phyloP scores from a whole-genome alignment of 176 grass and related monocot genomes.

The Hyparrhenia diplandra region DNA sequence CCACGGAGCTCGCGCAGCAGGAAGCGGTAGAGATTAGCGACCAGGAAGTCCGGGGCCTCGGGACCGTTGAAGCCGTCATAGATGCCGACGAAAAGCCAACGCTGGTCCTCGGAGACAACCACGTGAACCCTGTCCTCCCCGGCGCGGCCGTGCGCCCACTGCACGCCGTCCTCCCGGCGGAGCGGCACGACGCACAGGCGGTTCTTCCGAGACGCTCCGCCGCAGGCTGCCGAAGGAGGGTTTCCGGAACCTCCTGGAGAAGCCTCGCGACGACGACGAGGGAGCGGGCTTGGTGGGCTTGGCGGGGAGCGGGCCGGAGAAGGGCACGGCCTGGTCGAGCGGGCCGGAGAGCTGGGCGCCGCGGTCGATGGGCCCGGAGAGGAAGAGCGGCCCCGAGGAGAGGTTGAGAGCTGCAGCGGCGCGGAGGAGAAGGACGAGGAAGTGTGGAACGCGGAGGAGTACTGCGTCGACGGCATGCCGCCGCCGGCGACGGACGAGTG shows the following conservation, averaged over 20 bases:
- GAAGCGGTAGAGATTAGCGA: conserved; percentile 69
- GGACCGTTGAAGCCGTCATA: conserved; percentile 96
- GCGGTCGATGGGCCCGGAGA: conserved; percentile 75
- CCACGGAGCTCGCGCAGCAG: conserved; percentile 63
- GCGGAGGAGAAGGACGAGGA: conserved; percentile 64
- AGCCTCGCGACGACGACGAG: conserved; percentile 27
- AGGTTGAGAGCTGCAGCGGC: conserved; percentile 67
- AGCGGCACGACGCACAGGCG: conserved; percentile 55
- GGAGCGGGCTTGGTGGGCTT: conserved; percentile 39
- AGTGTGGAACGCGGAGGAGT: conserved; percentile 48
- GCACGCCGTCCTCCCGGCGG: conserved; percentile 53
- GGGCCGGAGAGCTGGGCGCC: conserved; percentile 69
- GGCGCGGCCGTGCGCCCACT: conserved; percentile 88
- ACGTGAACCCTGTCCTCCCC: conserved; percentile 90
- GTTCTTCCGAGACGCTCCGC: conserved; percentile 63
- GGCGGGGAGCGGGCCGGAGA: conserved; percentile 70
- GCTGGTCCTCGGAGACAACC: conserved; percentile 82
- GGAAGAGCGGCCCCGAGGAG: conserved; percentile 39
- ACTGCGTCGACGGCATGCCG: not conserved
- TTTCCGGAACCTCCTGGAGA: conserved; percentile 58
- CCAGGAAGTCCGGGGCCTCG: conserved; percentile 88
- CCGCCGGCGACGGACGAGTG: conserved; percentile 33
- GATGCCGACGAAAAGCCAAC: conserved; percentile 93
- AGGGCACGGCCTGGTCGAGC: conserved; percentile 55
- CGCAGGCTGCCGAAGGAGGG: conserved; percentile 51